These are phyloP conservation scores for Heterobasidion occidentale DNA, from an alignment of 1,284 basidiomycete genomes.

Conservation along the genomic window DNA sequence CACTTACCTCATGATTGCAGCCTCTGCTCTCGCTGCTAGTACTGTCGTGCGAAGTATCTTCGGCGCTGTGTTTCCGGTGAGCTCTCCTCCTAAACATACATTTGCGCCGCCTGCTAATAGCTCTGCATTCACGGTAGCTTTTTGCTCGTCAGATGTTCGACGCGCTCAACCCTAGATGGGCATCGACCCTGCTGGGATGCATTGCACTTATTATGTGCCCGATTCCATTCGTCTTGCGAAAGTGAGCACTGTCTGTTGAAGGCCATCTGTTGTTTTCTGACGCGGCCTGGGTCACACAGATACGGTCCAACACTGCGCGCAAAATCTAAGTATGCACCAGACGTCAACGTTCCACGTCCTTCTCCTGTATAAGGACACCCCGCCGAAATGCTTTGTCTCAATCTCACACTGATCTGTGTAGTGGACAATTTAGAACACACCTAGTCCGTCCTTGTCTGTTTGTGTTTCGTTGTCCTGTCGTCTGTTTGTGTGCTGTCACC, in stretches of 20 bases:
- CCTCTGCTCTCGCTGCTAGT: constrained; percentile 49
- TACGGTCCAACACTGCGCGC: constrained; percentile 36
- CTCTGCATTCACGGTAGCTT: constrained; percentile 20
- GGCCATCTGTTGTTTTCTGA: background rate
- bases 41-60: constrained; percentile 48
- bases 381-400: background rate
- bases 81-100: constrained; percentile 6
- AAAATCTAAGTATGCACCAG: constrained; percentile 34
- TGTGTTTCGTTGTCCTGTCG: no score
- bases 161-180: constrained; percentile 43
- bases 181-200: constrained; percentile 45
- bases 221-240: constrained; percentile 43
- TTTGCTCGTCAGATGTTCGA: constrained; percentile 49
- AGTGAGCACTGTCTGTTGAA: constrained; percentile 17
- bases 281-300: constrained; percentile 13
- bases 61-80: constrained; percentile 54
- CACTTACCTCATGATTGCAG: constrained; percentile 46
- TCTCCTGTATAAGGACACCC: background rate
- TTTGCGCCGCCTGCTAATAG: constrained; percentile 12
- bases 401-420: no score
- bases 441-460: no score
- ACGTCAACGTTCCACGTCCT: background rate
- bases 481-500: no score
- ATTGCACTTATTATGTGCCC: constrained; percentile 44
- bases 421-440: no score